Percentiles rank a stretch among this genome's conserved stretches.
Evolutionary conservation across 805 yeast genomes (phyloP).

Genomic region (Candida khao-thaluensis): DNA sequence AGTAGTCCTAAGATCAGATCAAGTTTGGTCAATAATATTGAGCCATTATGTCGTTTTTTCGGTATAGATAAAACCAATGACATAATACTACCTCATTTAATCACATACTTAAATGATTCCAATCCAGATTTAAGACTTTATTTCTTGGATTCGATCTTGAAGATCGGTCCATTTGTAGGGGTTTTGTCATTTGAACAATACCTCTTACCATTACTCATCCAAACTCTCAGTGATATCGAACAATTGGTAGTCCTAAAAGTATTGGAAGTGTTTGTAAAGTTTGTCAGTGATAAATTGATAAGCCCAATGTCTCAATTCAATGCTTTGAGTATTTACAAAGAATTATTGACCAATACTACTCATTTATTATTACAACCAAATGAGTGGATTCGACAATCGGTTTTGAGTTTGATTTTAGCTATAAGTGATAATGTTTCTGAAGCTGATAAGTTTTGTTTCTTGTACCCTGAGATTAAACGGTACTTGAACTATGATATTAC

Average conservation of each 20-base stretch:
- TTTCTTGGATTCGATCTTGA: constrained; percentile 69
- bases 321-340: constrained; percentile 38
- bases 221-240: constrained; percentile 80
- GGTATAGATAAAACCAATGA: constrained; percentile 90
- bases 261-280: constrained; percentile 40
- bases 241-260: constrained; percentile 77
- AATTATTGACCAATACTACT: constrained; percentile 34
- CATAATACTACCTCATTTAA: constrained; percentile 81
- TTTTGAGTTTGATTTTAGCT: constrained; percentile 58
- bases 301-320: constrained; percentile 37
- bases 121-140: constrained; percentile 64
- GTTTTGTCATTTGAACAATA: constrained; percentile 81
- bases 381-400: constrained; percentile 75
- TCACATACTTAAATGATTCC: constrained; percentile 85
- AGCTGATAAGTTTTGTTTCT: constrained; percentile 80
- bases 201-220: constrained; percentile 78
- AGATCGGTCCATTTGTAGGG: constrained; percentile 79
- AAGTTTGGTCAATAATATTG: constrained; percentile 66
- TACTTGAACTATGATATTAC: constrained; percentile 75
- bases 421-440: constrained; percentile 60
- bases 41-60: constrained; percentile 75
- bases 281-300: constrained; percentile 32
- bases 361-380: constrained; percentile 81
- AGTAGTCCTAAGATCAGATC: constrained; percentile 62
- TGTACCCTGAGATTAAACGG: constrained; percentile 77